Evolutionary conservation across 83 land plant genomes (phyloP), one percentile per base, ranked within the genome.

Genomic region (Picea abies): DNA sequence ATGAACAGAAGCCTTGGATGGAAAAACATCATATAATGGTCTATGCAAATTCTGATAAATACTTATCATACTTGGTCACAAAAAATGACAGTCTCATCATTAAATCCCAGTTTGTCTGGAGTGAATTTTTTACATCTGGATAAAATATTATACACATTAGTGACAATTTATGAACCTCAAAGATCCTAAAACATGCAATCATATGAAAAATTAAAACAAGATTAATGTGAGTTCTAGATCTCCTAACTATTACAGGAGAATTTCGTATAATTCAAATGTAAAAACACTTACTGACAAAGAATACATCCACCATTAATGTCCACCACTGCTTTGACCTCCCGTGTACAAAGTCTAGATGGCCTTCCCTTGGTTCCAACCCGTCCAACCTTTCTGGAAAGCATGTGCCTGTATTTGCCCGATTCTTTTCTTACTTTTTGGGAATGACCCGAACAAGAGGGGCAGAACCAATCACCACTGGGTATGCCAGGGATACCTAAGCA

Each of bases 41-140:
- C 2, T 60, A 75, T 66, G 26, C 49, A 64, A 76, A 58, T 69
- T 47, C 11, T 61, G 10, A 79, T 17, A 58, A 58, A 19, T 65
- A 19, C 79, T 32, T 72, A 67, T 22, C 81, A 72, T 86, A 95
- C 99, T 87, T 97, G 99, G 79, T 97, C 99, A 91, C 99, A 97
- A 56, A 97, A 85, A 79, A 97, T 37, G 63, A 95, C 90, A 39
- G 99, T 92, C 63, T 91, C 85, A 15, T 89, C 88, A 81, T 91
- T 93, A 87, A 95, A 97, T 35, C 93, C 93, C 52, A 92, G 86
- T 87, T 89, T 97, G 78, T 47, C 52, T 9, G 52, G 52, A 47
- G 89, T 91, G 80, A 92, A 95, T 81, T 91, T 95, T 78, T 78
- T 86, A 44, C 83, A 81, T 70, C 99, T 97, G 90, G 17, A 84